Base-by-base conservation (phyloP, 495 filamentous ascomycete genomes). In the Aspergillus baeticus region DNA sequence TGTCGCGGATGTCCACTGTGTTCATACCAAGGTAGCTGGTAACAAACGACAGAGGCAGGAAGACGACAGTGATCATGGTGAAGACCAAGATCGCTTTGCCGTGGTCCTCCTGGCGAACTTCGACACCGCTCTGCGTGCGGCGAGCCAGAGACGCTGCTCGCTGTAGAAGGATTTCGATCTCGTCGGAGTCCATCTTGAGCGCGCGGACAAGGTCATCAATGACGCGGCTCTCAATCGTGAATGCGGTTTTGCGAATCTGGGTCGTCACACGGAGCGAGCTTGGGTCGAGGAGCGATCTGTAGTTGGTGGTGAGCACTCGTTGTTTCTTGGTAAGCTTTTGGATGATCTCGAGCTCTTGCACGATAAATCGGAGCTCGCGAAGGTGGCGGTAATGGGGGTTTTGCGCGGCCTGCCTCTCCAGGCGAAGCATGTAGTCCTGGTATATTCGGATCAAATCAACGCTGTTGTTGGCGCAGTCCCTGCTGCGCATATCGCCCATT, bases 1-100 rank as follows among this genome's bases (percentile, higher is more conserved):
- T 81, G 59, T 80, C 71, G 11, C 78, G 73, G 5, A 82, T 61
- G 59, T 81, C 79, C 51, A 57, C 64, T 38, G 78, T 75, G 58
- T 80, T 80, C 76, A 79, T 80, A 5, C 75, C 75, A 2, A 77
- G 50, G 47, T 71, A 66, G 48, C 68, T 66, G 0, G 74, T 65
- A 5, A 79, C 69, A 20, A 71, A 69, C 0, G 62, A 66, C 2
- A 76, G 41, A 0, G 76, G 76, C 0, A 75, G 61, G 58, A 80
- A 81, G 31, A 83, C 71, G 13, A 76, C 71, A 17, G 74, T 69
- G 38, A 82, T 76, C 7, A 69, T 62, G 0, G 72, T 73, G 58
- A 75, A 76, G 8, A 72, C 62, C 0, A 70, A 45, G 50, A 75
- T 75, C 0, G 70, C 65, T 48, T 65, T 65, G 29, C 63, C 54